Base-by-base conservation (phyloP, 305 asterid genomes). In the Rubia peregrina region DNA sequence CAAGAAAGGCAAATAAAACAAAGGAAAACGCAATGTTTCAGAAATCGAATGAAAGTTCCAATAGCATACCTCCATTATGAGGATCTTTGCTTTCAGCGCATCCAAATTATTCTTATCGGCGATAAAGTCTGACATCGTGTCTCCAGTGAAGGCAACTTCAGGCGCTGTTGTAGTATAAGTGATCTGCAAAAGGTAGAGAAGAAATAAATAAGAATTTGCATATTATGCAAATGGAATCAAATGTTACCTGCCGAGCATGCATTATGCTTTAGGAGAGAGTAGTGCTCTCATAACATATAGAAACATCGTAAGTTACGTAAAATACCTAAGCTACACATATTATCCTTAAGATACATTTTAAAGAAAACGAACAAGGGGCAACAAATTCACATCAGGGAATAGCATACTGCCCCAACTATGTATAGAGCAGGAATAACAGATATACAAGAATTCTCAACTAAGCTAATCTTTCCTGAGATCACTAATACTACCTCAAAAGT, bases 71-170 rank as follows among this genome's bases (percentile, higher is more conserved):
- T 94, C 99, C 93, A 91, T 80, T 66, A 91, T 87, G 72, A 94
- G 95, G 79, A 94, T 80, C 83, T 85, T 94, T 49, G 94, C 95
- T 79, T 70, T 88, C 80, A 94, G 83, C 71, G 81, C 94, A 80
- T 94, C 98, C 51, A 72, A 72, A 73, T 91, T 91, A 56, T 86
- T 85, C 7, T 80, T 36, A 76, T 94, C 96, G n/a, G 78, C 70
- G 69, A 94, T 88, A 83, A 91, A 94, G 77, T 94, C 97, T 44
- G 99, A 89, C 88, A 76, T 91, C 12, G 99, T 94, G 80, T 91
- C 99, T 71, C 99, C 97, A 0, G 97, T 91, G 77, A 94, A 94
- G 22, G 97, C 97, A 73, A 91, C 80, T 82, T 94, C 98, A 74
- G 99, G 99, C 60, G 90, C 53, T 53, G 89, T 80, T 40, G 74